Base-by-base conservation (phyloP, 257 asterid species). In the Penstemon barbatus region DNA sequence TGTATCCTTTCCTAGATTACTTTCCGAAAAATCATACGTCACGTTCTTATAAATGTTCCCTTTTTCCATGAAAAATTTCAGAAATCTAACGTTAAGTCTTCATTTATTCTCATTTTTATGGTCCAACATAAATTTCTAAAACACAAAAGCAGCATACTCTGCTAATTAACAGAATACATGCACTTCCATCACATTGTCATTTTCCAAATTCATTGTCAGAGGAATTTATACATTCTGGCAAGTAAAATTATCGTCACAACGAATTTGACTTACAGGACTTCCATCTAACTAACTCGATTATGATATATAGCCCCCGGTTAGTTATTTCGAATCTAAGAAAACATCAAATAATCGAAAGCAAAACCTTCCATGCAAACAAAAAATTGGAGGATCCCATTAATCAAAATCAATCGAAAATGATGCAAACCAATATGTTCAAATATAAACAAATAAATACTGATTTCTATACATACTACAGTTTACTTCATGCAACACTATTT, bases 401-500 rank as follows among this genome's bases (percentile, higher is more conserved):
- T 15, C 61, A 18, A 55, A 41, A 41, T n/a, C 63, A 51, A 18
- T 51, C 53, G 48, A 44, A 48, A 51, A 53, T 9, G 49, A 58
- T 59, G 15, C 11, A 61, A 56, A 25, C 44, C 25, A 13, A 9
- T 15, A 57, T 19, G 41, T 40, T 12, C 41, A 63, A 65, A 5
- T 25, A 58, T 41, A 36, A 15, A 50, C 63, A 69, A 49, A 25
- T 36, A 52, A 57, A 10, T 60, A 19, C 13, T 25, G 7, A 61
- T 18, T 8, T n/a, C 12, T 8, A 7, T 11, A 7, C 6, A 43
- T 12, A 53, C 13, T 42, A 25, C 25, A 19, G 33, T 44, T 7
- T 7, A 50, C 15, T 13, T 37, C 63, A 68, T 74, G 73, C 80
- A 65, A 48, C 57, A 52, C 45, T 4, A 41, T n/a, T 15, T 39